phyloP scores from a whole-genome alignment of 345 rosid species.

The Cardamine chenopodiifolia region DNA sequence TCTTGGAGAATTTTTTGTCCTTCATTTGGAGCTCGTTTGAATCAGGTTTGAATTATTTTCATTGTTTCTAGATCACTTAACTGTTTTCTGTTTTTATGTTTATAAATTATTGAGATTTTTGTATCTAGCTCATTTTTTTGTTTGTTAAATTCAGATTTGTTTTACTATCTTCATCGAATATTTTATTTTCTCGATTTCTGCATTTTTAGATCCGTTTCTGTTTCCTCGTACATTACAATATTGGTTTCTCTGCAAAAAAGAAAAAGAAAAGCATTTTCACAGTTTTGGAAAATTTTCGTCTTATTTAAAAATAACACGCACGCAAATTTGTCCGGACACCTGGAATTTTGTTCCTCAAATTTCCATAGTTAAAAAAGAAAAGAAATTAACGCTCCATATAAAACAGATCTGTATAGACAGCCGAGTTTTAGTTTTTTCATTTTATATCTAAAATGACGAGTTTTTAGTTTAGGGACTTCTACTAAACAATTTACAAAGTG shows the following conservation, averaged over 20 bases:
- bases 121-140: neutral
- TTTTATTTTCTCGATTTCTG: neutral
- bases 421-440: neutral
- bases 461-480: neutral
- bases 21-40: slow-evolving; percentile 15
- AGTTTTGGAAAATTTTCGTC: neutral
- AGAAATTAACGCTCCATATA: neutral
- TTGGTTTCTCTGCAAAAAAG: slow-evolving; percentile 13
- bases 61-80: neutral
- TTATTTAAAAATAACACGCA: neutral
- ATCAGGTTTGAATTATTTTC: slow-evolving; percentile 15
- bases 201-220: slow-evolving; percentile 18
- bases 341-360: neutral
- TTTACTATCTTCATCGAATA: neutral
- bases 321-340: slow-evolving; percentile 31
- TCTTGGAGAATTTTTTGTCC: neutral
- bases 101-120: neutral
- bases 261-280: neutral
- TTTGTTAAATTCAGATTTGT: neutral
- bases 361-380: neutral
- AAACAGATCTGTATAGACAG: neutral
- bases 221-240: slow-evolving; percentile 32
- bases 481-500: neutral
- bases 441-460: neutral
- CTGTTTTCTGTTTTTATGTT: neutral